These are phyloP conservation scores for Ogataea methylovora DNA, from an alignment of 805 yeast genomes.

Conservation along the genomic window DNA sequence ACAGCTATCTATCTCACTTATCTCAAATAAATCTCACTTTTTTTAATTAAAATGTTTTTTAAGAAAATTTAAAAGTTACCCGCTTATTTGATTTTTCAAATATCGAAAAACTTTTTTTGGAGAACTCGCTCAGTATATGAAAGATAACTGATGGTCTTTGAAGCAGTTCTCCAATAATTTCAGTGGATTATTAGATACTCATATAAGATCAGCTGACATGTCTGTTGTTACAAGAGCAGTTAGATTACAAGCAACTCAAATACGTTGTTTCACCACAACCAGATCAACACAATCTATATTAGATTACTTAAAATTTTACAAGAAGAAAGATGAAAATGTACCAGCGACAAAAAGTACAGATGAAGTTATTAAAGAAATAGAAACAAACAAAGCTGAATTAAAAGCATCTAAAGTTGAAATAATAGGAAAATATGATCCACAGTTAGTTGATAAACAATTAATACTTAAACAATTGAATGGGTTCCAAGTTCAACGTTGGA, in stretches of 20 bases:
- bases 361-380: conserved; percentile 23
- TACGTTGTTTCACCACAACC: conserved; percentile 9
- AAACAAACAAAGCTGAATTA: conserved; percentile 4
- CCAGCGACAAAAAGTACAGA: conserved; percentile 16
- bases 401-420: conserved; percentile 13
- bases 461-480: conserved; percentile 18
- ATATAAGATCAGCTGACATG: too few relatives aligned
- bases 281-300: conserved; percentile 14
- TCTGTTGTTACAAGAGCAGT: not conserved
- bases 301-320: conserved; percentile 26
- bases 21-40: too few relatives aligned
- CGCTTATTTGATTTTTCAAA: too few relatives aligned
- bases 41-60: too few relatives aligned
- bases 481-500: conserved; percentile 23
- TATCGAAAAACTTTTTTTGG: too few relatives aligned
- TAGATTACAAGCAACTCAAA: not conserved
- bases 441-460: conserved; percentile 13
- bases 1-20: too few relatives aligned
- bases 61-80: too few relatives aligned
- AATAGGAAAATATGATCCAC: conserved; percentile 23
- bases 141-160: too few relatives aligned
- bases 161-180: too few relatives aligned
- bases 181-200: not conserved
- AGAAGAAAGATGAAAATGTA: conserved; percentile 7
- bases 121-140: too few relatives aligned